A percentile compares a stretch with the other conserved stretches of the same genome.
These are phyloP conservation scores for Aspergillus cavernicola DNA, from an alignment of 495 filamentous ascomycete species.

Conservation along the genomic window DNA sequence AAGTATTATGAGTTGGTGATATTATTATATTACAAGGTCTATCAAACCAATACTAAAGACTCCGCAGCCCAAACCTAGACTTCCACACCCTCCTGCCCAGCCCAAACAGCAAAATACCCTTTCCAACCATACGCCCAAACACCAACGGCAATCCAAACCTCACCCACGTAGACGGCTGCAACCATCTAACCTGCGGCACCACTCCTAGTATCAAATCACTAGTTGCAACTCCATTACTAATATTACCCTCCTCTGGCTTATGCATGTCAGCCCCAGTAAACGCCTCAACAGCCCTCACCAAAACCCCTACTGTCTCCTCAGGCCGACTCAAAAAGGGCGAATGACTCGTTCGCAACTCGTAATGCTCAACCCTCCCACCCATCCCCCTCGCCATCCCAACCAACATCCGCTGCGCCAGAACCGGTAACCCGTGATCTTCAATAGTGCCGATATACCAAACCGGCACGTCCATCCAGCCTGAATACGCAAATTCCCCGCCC, in stretches of 20 bases:
- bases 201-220: not conserved
- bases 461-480: slow-evolving; percentile 31
- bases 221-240: not conserved
- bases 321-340: slow-evolving; percentile 35
- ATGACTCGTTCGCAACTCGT: slow-evolving; percentile 32
- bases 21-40: too few relatives aligned
- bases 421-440: slow-evolving; percentile 31
- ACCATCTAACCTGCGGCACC: not conserved
- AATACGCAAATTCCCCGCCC: slow-evolving; percentile 26
- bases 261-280: slow-evolving; percentile 7
- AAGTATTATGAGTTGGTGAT: too few relatives aligned
- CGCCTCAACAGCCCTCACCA: slow-evolving; percentile 24
- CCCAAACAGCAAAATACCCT: slow-evolving; percentile 8
- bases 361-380: slow-evolving; percentile 25
- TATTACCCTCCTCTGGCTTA: not conserved
- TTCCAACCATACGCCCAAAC: slow-evolving; percentile 14
- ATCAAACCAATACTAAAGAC: too few relatives aligned
- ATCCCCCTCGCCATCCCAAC: slow-evolving; percentile 29
- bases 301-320: slow-evolving; percentile 21
- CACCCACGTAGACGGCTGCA: slow-evolving; percentile 13
- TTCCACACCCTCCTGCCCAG: slow-evolving; percentile 16
- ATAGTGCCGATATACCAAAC: slow-evolving; percentile 32
- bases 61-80: slow-evolving; percentile 1
- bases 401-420: slow-evolving; percentile 28
- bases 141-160: slow-evolving; percentile 17